Evolutionary conservation across 345 rosid species (phyloP), one percentile per base, ranked within the genome.

Genomic region (Streptanthus diversifolius): DNA sequence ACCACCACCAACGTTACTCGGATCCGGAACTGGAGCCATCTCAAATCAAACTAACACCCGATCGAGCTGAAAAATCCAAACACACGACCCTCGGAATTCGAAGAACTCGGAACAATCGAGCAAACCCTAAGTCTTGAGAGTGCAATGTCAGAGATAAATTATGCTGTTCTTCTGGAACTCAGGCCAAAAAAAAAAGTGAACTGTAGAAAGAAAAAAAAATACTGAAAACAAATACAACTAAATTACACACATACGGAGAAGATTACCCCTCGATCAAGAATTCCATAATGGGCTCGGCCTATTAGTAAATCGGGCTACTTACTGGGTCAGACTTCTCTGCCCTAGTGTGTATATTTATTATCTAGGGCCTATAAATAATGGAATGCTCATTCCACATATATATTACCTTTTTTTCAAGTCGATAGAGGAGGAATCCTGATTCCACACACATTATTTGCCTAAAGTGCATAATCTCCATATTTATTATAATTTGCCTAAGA

Each of bases 1-100:
- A 61, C 82, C 72, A 39, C 80, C 83, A 57, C 80, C 78, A 41
- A 79, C 80, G 69, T 35, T 80, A 77, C 85, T 89, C 24, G 85
- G 87, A 72, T 86, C 91, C 32, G 88, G 84, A 65, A 87, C 84
- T n/a, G 80, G 80, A 76, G 80, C 75, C 80, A 76, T 70, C 39
- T 45, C 44, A 15, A 49, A 33, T 60, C 63, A 22, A 37, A 45
- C 44, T 66, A 66, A 21, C 40, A 74, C 61, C 14, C 14, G 41
- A 57, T 66, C 67, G 51, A 55, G 35, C 41, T 32, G 10, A 66
- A 3, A n/a, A 73, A 24, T 52, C 19, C 36, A 53, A 35, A 41
- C 45, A 57, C 45, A 64, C 15, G 47, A n/a, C 2, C 0, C 6
- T 4, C 12, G 40, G 44, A 53, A 30, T 55, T 48, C 39, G 47